These are phyloP conservation scores for Ascochyta fabae DNA, from an alignment of 2,329 filamentous ascomycete genomes.

Conservation along the genomic window DNA sequence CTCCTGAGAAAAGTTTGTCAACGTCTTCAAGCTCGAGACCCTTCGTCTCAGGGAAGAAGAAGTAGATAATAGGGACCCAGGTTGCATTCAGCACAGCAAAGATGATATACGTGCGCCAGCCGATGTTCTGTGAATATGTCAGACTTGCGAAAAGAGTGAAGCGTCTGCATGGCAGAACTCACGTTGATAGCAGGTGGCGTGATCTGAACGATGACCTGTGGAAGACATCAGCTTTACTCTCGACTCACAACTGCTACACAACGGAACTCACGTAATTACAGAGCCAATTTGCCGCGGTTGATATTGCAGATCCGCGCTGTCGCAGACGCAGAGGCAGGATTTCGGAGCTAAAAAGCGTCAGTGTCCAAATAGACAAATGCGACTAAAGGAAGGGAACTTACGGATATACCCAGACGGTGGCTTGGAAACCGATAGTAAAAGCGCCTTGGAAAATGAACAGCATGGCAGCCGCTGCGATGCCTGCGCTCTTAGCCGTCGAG, in stretches of 20 bases:
- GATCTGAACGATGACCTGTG: slow-evolving; percentile 31
- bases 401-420: slow-evolving; percentile 22
- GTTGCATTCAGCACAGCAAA: slow-evolving; percentile 34
- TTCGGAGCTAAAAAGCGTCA: neutral
- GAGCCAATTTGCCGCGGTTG: slow-evolving; percentile 19
- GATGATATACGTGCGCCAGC: slow-evolving; percentile 35
- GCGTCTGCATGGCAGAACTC: too few species aligned
- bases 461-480: slow-evolving; percentile 25
- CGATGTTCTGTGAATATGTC: slow-evolving; percentile 27
- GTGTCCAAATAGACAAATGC: too few species aligned
- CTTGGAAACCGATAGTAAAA: slow-evolving; percentile 28
- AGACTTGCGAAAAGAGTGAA: too few species aligned
- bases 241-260: neutral
- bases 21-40: slow-evolving; percentile 22
- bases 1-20: slow-evolving; percentile 21
- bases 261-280: slow-evolving; percentile 15
- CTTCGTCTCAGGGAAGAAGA: slow-evolving; percentile 59
- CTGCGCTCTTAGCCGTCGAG: slow-evolving; percentile 17
- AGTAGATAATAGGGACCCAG: slow-evolving; percentile 55
- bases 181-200: slow-evolving; percentile 48
- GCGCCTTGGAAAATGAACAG: slow-evolving; percentile 27
- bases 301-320: slow-evolving; percentile 18
- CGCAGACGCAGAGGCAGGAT: slow-evolving; percentile 18
- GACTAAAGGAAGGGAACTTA: too few species aligned
- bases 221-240: neutral